Percentiles rank a stretch among this genome's conserved stretches.
Conservation (phyloP, 768 basidiomycete species). For the Gloeostereum incarnatum region DNA sequence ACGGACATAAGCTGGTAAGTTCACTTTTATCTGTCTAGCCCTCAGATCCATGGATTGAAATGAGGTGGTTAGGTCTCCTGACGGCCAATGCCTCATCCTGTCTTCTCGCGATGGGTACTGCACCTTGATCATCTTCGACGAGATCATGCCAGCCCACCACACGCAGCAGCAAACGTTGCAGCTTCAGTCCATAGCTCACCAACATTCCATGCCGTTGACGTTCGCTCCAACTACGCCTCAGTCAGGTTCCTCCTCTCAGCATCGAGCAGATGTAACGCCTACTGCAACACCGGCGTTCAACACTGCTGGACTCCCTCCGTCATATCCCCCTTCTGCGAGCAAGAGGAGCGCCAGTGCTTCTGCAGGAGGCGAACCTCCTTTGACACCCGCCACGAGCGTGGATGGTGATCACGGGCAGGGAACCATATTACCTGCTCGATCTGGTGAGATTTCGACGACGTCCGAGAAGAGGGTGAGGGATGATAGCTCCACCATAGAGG, state of each 20-base stretch:
- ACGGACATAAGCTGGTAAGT: conserved; percentile 92
- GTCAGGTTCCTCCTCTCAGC: conserved; percentile 8
- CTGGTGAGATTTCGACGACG: conserved; percentile 8
- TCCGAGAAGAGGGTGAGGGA: conserved; percentile 14
- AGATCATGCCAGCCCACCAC: conserved; percentile 80
- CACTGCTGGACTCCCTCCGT: conserved; percentile 19
- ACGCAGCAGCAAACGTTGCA: conserved; percentile 90
- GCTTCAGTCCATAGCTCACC: conserved; percentile 83
- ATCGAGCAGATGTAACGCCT: conserved; percentile 24
- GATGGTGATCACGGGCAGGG: conserved; percentile 23
- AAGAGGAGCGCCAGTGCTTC: conserved; percentile 1
- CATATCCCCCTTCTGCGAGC: not conserved
- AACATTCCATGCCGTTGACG: conserved; percentile 62
- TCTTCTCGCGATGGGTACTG: conserved; percentile 96
- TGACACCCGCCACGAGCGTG: conserved; percentile 39
- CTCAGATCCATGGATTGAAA: not conserved
- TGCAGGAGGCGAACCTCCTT: conserved; percentile 33
- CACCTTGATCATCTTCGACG: conserved; percentile 91
- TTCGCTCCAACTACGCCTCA: conserved; percentile 18
- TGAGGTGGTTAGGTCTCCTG: conserved; percentile 67
- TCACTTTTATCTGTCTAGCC: not conserved
- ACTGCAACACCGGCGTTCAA: conserved; percentile 24
- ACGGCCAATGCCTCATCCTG: conserved; percentile 87
- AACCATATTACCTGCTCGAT: conserved; percentile 1
- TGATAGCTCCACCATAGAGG: conserved; percentile 9